Base-by-base conservation (phyloP, 2,329 filamentous ascomycete species). In the Exserohilum turcica region DNA sequence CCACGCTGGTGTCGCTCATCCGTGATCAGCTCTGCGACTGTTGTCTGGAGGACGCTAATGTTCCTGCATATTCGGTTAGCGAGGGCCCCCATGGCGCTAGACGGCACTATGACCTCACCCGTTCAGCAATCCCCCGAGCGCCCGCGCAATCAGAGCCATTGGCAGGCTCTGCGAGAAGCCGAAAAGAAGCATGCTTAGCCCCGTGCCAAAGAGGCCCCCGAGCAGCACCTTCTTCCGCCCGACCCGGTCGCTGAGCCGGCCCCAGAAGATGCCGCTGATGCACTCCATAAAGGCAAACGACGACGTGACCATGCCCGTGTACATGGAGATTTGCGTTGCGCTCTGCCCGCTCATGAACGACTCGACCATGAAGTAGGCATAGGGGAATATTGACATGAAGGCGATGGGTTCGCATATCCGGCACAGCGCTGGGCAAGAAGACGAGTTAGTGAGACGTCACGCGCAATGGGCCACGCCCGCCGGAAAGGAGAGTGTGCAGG, bases 301-400 rank as follows among this genome's bases (percentile, higher is more conserved):
- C 3, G 93, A 97, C 0, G 93, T 97, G 58, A 97, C 92, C 86
- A 97, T 90, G 67, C 94, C 93, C 21, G 91, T 92, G 74, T 96
- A 97, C 51, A 97, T 85, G 12, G 92, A 90, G 64, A 97, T 95
- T 71, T 89, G 86, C 66, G 83, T 86, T 59, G 89, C 81, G 70
- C 92, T 86, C 40, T 90, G 81, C 58, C 92, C 90, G 71, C 96
- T 87, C 68, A 90, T 82, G 77, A 97, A 97, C 57, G 92, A 91
- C 67, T 92, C 83, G 65, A 97, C 89, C 94, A 99, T 97, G 80
- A 90, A 93, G 79, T 96, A 97, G 65, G 96, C 92, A 76, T 97
- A 99, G 1, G 94, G 94, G 73, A 99, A 97, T 65, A 97, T 97
- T 48, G 92, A 97, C 91, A 97, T 97, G 82, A 99, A 97, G 5